Evolutionary conservation across 129 eudicot genomes (phyloP), one percentile per base, ranked within the genome.

Genomic region (Kitagawia praeruptora): DNA sequence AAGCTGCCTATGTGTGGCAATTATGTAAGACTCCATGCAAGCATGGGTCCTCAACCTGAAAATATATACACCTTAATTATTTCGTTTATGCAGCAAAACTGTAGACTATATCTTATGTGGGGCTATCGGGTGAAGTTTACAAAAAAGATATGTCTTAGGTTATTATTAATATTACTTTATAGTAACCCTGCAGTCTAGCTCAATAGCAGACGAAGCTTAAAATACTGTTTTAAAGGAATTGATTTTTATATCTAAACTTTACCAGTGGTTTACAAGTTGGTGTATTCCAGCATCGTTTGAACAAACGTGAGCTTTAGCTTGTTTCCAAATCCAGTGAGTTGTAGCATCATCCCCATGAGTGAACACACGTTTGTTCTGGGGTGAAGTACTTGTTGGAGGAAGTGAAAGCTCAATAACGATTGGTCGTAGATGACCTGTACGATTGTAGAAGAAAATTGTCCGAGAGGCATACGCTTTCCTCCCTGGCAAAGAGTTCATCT

Each of bases 231-330:
- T 4, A 4, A 75, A 45, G 39, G 18, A 46, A 75, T 2, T 4
- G 2, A 27, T 1, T 34, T 46, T 46, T 25, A 31, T 21, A 27
- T 75, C 44, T 61, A 12, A 46, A 37, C n/a, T 74, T 74, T 79
- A 92, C 97, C 97, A 92, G 85, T 92, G 97, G 80, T 89, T 89
- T 56, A 92, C 92, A 25, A 92, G 88, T 81, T 92, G 97, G 81
- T 92, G 97, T 63, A 88, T 72, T 39, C 97, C 97, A 48, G 94
- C 89, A 66, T 92, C 97, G 75, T 86, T 85, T 47, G 97, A 88
- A 84, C 88, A 88, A 63, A 92, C 94, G 77, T 92, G 97, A 42
- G 95, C 97, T 82, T 92, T 92, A 28, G 95, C 97, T 77, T 79
- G 89, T 74, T 88, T 89, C 97, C 97, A 92, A 5, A 88, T 40